phyloP scores from a whole-genome alignment of 148 eudicot species.

The Heliamphora exappendiculata region DNA sequence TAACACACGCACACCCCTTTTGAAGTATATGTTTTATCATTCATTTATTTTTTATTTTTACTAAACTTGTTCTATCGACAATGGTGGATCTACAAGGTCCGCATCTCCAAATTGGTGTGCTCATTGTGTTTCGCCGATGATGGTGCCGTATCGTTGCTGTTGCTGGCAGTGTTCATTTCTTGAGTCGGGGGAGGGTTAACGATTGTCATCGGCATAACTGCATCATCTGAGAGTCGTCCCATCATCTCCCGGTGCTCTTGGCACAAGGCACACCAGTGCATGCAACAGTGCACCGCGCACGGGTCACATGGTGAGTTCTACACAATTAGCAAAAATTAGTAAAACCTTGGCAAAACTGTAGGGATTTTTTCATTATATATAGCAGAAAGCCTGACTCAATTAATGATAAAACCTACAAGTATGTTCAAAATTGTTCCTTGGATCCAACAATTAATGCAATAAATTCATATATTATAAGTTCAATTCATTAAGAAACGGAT shows the following conservation, averaged over 20 bases:
- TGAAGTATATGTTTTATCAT: neutral
- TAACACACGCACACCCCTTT: neutral
- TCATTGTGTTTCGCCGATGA: constrained; percentile 30
- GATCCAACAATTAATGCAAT: too few relatives aligned
- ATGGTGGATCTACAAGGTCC: constrained; percentile 35
- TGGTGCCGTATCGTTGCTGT: constrained; percentile 29
- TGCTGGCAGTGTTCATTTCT: constrained; percentile 52
- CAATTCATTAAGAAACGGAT: neutral
- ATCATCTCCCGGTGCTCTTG: constrained; percentile 98
- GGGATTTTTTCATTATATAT: neutral
- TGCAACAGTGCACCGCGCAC: constrained; percentile 82
- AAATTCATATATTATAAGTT: too few relatives aligned
- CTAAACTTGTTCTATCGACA: neutral
- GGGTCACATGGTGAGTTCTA: constrained; percentile 92
- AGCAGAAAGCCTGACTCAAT: too few relatives aligned
- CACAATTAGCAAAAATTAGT: constrained; percentile 8
- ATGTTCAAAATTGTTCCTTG: too few relatives aligned
- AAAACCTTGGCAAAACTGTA: neutral
- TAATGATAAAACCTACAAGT: too few relatives aligned
- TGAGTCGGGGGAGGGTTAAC: constrained; percentile 79
- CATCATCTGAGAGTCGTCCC: constrained; percentile 57
- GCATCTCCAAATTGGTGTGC: constrained; percentile 62
- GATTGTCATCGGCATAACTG: constrained; percentile 43
- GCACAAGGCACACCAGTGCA: constrained; percentile 97
- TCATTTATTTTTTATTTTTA: too few relatives aligned